Evolutionary conservation across 805 yeast genomes (phyloP).

Genomic region (Candida palmyrensis): DNA sequence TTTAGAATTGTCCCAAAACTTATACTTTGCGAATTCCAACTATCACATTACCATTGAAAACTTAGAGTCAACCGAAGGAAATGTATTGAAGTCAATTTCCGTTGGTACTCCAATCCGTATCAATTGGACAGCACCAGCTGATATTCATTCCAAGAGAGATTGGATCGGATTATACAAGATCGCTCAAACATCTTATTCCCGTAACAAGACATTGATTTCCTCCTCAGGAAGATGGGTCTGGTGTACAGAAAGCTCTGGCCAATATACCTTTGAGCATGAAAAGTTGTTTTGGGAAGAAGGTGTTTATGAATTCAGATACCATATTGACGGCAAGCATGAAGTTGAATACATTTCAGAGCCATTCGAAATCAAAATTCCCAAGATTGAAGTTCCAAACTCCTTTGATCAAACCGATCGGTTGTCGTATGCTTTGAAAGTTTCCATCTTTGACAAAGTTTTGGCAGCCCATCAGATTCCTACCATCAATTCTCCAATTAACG

Average conservation of each 20-base stretch:
- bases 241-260: conserved; percentile 36
- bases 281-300: conserved; percentile 63
- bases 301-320: conserved; percentile 69
- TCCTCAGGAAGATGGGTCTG: conserved; percentile 67
- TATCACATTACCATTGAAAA: conserved; percentile 23
- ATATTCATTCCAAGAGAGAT: conserved; percentile 36
- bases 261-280: conserved; percentile 42
- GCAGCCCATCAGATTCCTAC: conserved; percentile 11
- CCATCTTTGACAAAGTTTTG: conserved; percentile 28
- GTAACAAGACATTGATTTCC: conserved; percentile 52
- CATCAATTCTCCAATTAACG: conserved; percentile 22
- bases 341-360: conserved; percentile 64
- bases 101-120: conserved; percentile 54
- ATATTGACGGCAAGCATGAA: conserved; percentile 59
- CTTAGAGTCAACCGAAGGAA: conserved; percentile 9
- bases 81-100: conserved; percentile 12
- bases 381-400: conserved; percentile 29
- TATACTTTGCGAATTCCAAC: conserved; percentile 32
- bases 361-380: conserved; percentile 50
- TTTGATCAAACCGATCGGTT: conserved; percentile 20
- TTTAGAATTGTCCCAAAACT: conserved; percentile 35
- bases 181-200: conserved; percentile 51
- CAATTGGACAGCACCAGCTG: conserved; percentile 49
- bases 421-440: conserved; percentile 24
- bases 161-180: conserved; percentile 78